phyloP scores from a whole-genome alignment of 441 rosid species.

The Bocquillonia castaneifolia region DNA sequence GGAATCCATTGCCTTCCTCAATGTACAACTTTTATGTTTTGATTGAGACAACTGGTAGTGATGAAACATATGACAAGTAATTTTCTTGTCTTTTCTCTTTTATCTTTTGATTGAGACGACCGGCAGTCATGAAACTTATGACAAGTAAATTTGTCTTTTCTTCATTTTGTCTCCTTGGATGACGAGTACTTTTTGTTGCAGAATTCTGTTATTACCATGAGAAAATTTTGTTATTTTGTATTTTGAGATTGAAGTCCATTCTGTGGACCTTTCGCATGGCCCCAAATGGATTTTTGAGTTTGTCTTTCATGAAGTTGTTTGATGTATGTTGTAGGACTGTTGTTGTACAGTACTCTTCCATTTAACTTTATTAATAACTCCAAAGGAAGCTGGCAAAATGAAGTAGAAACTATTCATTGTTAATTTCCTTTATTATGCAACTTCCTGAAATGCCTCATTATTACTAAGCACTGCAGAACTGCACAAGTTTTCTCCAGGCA shows the following conservation, averaged over 20 bases:
- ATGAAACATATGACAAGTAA: slow-evolving; percentile 68
- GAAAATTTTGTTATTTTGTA: neutral
- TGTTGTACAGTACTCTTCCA: neutral
- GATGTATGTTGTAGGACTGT: neutral
- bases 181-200: neutral
- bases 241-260: neutral
- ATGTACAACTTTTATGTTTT: slow-evolving; percentile 74
- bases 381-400: neutral
- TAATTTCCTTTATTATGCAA: neutral
- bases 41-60: slow-evolving; percentile 84
- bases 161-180: slow-evolving; percentile 4
- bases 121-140: slow-evolving; percentile 67
- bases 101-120: slow-evolving; percentile 87
- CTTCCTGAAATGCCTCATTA: neutral
- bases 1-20: slow-evolving; percentile 73
- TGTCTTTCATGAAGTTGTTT: neutral
- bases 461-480: neutral
- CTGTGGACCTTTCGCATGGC: neutral
- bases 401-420: neutral
- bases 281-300: slow-evolving; percentile 1
- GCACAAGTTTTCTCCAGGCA: neutral
- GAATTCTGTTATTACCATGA: neutral
- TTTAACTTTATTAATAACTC: neutral
- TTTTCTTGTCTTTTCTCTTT: slow-evolving; percentile 38
- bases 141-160: slow-evolving; percentile 57